Base-by-base conservation (phyloP, 2,329 filamentous ascomycete species). In the Paecilomyces niveus region DNA sequence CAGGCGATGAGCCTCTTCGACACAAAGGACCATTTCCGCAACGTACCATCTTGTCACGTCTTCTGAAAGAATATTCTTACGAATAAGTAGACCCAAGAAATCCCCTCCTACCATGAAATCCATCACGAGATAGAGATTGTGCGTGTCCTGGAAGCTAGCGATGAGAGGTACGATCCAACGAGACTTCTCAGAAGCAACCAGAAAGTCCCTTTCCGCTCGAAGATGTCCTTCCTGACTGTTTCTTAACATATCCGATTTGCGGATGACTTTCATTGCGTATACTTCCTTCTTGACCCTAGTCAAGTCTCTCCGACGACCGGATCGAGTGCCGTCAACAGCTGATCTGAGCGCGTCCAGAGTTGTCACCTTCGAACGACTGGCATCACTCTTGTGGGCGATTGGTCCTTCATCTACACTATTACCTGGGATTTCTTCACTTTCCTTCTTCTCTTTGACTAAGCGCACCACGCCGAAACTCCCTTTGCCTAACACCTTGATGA, bases 51-150 rank as follows among this genome's bases (percentile, higher is more conserved):
- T 88, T 3, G 92, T 87, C 51, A 90, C 85, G 0, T 82, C 78
- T 72, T 97, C 94, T 57, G 85, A 85, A 1, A 99, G 80, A 2
- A 90, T 84, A 61, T 94, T 92, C 68, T 95, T 89, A 15, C 92
- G 86, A 57, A 97, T 89, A 15, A 99, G 77, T 0, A 97, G 75
- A 1, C 90, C 90, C 0, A 99, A 81, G 64, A 99, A 97, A 71
- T 99, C 93, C 0, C 94, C 93, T 0, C 93, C 94, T 1, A 95
- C 88, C 91, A 97, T 97, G 70, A 96, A 99, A 60, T 97, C 92
- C 92, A 97, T 97, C 56, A 97, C 89, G 5, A 99, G 84, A 67
- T 97, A 97, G 5, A 99, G 80, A 65, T 90, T 90, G 50, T 84
- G 82, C 35, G 83, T 78, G 70, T 97, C 94, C 72, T 97, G 91